Evolutionary conservation across 2,329 filamentous ascomycete species (phyloP), one percentile per base, ranked within the genome.

Genomic region (Fusarium tricinctum): DNA sequence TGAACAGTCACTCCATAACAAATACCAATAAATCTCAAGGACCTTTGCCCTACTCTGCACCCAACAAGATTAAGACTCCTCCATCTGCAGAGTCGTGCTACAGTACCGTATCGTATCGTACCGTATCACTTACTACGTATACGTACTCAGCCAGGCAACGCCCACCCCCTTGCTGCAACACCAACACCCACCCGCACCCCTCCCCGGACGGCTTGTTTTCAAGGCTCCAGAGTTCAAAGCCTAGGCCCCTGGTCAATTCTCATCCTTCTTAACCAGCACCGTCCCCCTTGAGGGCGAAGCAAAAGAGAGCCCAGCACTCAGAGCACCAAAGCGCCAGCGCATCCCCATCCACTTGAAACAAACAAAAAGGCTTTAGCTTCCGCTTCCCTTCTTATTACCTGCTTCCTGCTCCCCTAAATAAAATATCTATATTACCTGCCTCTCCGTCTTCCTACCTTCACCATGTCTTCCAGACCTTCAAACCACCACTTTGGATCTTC

Each of bases 1-100:
- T 48, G 5, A 38, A 38, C 35, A 38, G 42, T 22, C 30, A n/a
- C 51, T 30, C 51, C n/a, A 55, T 38, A n/a, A n/a, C 17, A 38
- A 35, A n/a, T n/a, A 38, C n/a, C 35, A 38, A 53, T 23, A 28
- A 28, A 38, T 22, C 39, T 22, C 33, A 59, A 45, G 39, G 30
- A 33, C 14, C 23, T 19, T 19, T 30, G 28, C 30, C 45, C 57
- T 55, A 15, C 55, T 47, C 71, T 65, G 51, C 10, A 30, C 9
- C 28, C 28, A 28, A 64, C 60, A 60, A 44, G 61, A 69, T 66
- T 74, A 74, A 73, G 72, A 68, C 70, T 74, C 70, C 73, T 70
- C 72, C 72, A 72, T 66, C 66, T 70, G 28, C 28, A 30, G 28
- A 30, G 10, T 12, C 28, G 28, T 38, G 58, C 50, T 61, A 54